A percentile compares a stretch with the other conserved stretches of the same genome.
phyloP scores from a whole-genome alignment of 73 alveolate species.

The Paraurostyla sp. region DNA sequence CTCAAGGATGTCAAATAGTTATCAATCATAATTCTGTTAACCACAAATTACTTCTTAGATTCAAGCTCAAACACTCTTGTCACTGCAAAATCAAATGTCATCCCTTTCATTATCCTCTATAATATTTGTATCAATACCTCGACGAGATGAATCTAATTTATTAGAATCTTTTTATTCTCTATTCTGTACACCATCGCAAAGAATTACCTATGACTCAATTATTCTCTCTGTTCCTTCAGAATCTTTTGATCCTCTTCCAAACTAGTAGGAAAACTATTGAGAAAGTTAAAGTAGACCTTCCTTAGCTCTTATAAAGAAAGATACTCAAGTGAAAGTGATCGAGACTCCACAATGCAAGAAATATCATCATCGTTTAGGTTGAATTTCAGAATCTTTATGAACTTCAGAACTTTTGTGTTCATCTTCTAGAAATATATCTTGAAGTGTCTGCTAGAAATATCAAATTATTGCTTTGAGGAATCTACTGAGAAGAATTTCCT shows the following conservation, averaged over 20 bases:
- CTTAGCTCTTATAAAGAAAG: constrained; percentile 23
- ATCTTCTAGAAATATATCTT: constrained; percentile 41
- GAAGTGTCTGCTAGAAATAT: constrained; percentile 46
- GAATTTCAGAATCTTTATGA: constrained; percentile 54
- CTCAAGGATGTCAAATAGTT: constrained; percentile 33
- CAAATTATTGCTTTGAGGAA: not conserved
- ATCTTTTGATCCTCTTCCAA: not conserved
- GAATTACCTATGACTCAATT: constrained; percentile 7
- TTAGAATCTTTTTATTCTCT: constrained; percentile 49
- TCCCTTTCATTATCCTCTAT: constrained; percentile 58
- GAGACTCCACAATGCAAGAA: constrained; percentile 5
- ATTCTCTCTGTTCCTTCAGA: constrained; percentile 11
- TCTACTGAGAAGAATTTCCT: constrained; percentile 53
- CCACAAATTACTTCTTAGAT: constrained; percentile 39
- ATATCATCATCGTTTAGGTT: constrained; percentile 56
- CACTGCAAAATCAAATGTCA: constrained; percentile 55
- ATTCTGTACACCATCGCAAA: constrained; percentile 45
- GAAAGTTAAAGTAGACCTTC: constrained; percentile 32
- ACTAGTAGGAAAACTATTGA: constrained; percentile 18
- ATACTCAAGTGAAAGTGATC: constrained; percentile 62
- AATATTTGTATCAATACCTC: not conserved
- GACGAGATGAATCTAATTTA: constrained; percentile 15
- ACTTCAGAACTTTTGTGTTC: constrained; percentile 58
- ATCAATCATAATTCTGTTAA: constrained; percentile 57
- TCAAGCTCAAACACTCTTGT: constrained; percentile 61